A percentile compares a stretch with the other conserved stretches of the same genome.
These are phyloP conservation scores for Gossypium mustelinum DNA, from an alignment of 345 rosid species.

Conservation along the genomic window DNA sequence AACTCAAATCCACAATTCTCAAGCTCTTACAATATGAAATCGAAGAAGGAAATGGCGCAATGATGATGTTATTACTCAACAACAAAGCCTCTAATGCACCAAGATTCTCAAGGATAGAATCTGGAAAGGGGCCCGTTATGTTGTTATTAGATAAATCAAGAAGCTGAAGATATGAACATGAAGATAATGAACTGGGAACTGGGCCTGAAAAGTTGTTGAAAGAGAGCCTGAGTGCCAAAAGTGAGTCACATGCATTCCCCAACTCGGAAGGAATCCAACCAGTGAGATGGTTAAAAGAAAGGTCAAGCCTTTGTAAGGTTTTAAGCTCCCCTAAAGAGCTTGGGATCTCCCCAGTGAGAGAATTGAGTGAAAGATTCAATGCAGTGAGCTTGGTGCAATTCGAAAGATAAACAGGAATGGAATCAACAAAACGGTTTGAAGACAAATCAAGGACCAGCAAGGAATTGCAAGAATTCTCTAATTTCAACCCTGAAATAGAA, in stretches of 20 bases:
- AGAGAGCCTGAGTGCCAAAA: conserved; percentile 56
- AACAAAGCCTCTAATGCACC: conserved; percentile 58
- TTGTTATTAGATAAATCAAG: conserved; percentile 89
- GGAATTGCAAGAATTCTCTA: conserved; percentile 57
- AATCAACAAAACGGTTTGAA: conserved; percentile 47
- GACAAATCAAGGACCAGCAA: conserved; percentile 68
- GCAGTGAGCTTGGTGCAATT: conserved; percentile 74
- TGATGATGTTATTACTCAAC: conserved; percentile 64
- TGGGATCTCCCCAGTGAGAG: conserved; percentile 66
- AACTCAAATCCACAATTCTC: conserved; percentile 65
- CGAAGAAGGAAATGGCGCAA: conserved; percentile 68
- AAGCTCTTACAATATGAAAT: conserved; percentile 65
- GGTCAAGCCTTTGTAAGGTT: conserved; percentile 62
- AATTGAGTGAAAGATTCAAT: conserved; percentile 59
- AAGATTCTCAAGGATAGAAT: conserved; percentile 48
- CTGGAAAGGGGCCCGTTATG: conserved; percentile 71
- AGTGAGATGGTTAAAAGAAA: conserved; percentile 64
- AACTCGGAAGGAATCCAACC: conserved; percentile 86
- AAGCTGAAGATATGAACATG: conserved; percentile 62
- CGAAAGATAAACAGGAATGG: conserved; percentile 54
- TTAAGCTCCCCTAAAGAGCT: conserved; percentile 47
- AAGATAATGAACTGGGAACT: conserved; percentile 56
- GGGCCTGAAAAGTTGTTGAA: conserved; percentile 77
- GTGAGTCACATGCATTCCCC: conserved; percentile 62
- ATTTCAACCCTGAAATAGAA: conserved; percentile 54